phyloP scores from a whole-genome alignment of 106 monocot genomes.

The Acorus gramineus region DNA sequence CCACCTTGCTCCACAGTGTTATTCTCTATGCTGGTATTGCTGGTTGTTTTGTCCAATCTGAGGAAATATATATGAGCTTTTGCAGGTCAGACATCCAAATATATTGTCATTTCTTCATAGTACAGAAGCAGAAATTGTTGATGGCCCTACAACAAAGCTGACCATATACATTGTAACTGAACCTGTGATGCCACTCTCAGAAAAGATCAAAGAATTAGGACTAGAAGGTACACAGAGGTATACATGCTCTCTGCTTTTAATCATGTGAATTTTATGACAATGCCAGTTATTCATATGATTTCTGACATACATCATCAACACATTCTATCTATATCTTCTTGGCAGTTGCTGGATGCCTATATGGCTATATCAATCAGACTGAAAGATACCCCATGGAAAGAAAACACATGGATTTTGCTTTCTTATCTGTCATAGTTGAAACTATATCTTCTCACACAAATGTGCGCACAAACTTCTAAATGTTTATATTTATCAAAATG shows the following conservation, averaged over 20 bases:
- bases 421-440: too few species aligned
- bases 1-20: too few species aligned
- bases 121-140: constrained; percentile 67
- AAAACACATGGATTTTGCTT: too few species aligned
- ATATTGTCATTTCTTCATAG: constrained; percentile 93
- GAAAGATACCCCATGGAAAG: too few species aligned
- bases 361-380: too few species aligned
- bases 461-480: too few species aligned
- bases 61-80: constrained; percentile 3
- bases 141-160: constrained; percentile 54
- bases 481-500: too few species aligned
- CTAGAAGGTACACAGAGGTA: constrained; percentile 92
- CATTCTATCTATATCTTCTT: neutral
- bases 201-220: constrained; percentile 87
- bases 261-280: neutral
- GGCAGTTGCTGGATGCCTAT: neutral
- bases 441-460: too few species aligned
- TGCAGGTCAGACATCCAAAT: constrained; percentile 99
- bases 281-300: too few species aligned
- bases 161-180: constrained; percentile 92
- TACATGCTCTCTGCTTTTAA: constrained; percentile 6
- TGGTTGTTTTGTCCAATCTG: neutral
- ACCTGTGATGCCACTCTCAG: constrained; percentile 92
- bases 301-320: neutral
- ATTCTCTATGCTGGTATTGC: too few species aligned